Percentiles rank a stretch among this genome's conserved stretches.
These are phyloP conservation scores for Trametes maxima DNA, from an alignment of 768 basidiomycete genomes.

Conservation along the genomic window DNA sequence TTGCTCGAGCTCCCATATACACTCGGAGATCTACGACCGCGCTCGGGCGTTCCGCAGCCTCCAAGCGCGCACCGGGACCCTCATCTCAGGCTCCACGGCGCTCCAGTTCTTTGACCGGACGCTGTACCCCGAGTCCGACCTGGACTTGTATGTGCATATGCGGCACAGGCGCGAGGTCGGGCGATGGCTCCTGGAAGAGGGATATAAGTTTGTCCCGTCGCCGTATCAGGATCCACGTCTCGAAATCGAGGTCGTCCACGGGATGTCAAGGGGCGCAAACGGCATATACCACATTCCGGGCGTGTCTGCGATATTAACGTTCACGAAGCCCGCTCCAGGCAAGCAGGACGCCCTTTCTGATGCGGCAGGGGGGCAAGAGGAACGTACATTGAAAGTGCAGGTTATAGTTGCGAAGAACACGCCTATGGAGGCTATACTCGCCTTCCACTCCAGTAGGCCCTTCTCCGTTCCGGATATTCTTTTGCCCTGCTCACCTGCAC, in stretches of 20 bases:
- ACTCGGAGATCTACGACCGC: slow-evolving; percentile 37
- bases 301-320: slow-evolving; percentile 8
- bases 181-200: slow-evolving; percentile 37
- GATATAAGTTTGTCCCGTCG: slow-evolving; percentile 34
- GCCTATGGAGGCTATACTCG: slow-evolving; percentile 19
- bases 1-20: slow-evolving; percentile 31
- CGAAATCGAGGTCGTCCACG: slow-evolving; percentile 11
- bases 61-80: slow-evolving; percentile 43
- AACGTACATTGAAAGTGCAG: slow-evolving; percentile 14
- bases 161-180: slow-evolving; percentile 38
- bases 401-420: slow-evolving; percentile 19
- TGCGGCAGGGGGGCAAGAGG: background rate
- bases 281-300: slow-evolving; percentile 6
- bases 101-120: slow-evolving; percentile 52
- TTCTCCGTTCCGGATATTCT: slow-evolving; percentile 17
- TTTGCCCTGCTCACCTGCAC: slow-evolving; percentile 28
- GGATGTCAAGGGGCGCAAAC: slow-evolving; percentile 16
- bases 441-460: slow-evolving; percentile 21
- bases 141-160: slow-evolving; percentile 51
- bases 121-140: slow-evolving; percentile 47
- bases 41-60: slow-evolving; percentile 45
- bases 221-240: slow-evolving; percentile 22
- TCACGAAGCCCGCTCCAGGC: background rate
- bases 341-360: background rate
- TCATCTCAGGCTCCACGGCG: slow-evolving; percentile 57